phyloP scores from a whole-genome alignment of 2,329 filamentous ascomycete species.

The Byssochlamys sp. region DNA sequence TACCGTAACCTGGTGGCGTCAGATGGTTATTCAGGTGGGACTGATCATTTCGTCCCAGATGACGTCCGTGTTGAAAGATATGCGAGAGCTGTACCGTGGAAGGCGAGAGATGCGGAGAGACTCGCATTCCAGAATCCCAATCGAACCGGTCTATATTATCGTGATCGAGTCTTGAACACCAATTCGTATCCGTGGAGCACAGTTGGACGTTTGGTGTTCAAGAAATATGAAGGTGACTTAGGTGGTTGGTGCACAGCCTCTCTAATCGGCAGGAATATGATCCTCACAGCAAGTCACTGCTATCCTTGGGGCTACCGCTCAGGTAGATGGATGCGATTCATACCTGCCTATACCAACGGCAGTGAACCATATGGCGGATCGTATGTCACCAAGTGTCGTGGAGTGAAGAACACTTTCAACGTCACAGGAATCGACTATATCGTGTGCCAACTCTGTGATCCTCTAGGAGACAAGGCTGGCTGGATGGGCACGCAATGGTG shows the following conservation, averaged over 20 bases:
- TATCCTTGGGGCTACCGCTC: conserved; percentile 13
- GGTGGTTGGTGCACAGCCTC: conserved; percentile 16
- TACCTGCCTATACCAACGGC: conserved; percentile 10
- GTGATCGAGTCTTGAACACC: conserved; percentile 8
- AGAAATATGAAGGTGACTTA: conserved; percentile 9
- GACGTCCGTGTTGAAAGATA: neutral
- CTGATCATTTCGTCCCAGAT: conserved; percentile 6
- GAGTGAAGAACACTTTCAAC: conserved; percentile 14
- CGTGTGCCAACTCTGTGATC: conserved; percentile 13
- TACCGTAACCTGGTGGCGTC: neutral
- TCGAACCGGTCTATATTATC: conserved; percentile 6
- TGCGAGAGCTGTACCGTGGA: neutral
- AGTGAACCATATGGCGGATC: conserved; percentile 13
- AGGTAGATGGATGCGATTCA: conserved; percentile 14
- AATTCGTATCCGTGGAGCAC: conserved; percentile 14
- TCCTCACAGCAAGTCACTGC: conserved; percentile 16
- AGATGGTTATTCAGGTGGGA: conserved; percentile 5
- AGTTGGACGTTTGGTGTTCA: conserved; percentile 12
- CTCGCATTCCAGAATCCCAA: conserved; percentile 1
- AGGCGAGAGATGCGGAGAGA: conserved; percentile 1
- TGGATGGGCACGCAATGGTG: conserved; percentile 17
- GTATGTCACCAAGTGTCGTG: conserved; percentile 13
- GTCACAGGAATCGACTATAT: conserved; percentile 16
- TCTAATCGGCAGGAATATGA: conserved; percentile 12
- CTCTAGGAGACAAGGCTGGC: conserved; percentile 12